Evolutionary conservation across 805 yeast genomes (phyloP).

Genomic region (Suhomyces emberorum): DNA sequence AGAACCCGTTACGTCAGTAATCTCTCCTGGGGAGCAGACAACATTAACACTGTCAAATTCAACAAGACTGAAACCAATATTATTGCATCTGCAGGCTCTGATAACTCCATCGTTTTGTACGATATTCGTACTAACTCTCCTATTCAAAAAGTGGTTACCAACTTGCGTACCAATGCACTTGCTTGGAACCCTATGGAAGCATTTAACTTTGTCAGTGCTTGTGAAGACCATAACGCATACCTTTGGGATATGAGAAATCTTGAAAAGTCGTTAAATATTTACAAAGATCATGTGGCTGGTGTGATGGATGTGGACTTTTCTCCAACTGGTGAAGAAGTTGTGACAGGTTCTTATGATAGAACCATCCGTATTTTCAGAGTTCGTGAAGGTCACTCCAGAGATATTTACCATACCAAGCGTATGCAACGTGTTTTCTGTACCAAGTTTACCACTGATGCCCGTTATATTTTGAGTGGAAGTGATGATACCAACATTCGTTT

Average conservation of each 20-base stretch:
- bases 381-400: conserved; percentile 87
- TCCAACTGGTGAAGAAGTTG: conserved; percentile 96
- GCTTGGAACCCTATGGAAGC: conserved; percentile 99
- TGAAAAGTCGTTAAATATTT: conserved; percentile 75
- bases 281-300: conserved; percentile 94
- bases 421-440: conserved; percentile 93
- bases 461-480: conserved; percentile 83
- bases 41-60: conserved; percentile 75
- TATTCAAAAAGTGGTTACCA: conserved; percentile 82
- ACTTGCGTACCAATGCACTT: conserved; percentile 78
- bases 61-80: conserved; percentile 88
- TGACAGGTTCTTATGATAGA: conserved; percentile 92
- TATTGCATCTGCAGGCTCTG: conserved; percentile 80
- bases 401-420: conserved; percentile 92
- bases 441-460: conserved; percentile 83
- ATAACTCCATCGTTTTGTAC: conserved; percentile 84
- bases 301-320: conserved; percentile 92
- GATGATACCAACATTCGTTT: conserved; percentile 94
- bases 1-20: conserved; percentile 75
- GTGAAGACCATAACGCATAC: conserved; percentile 93
- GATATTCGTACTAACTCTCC: conserved; percentile 91
- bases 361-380: conserved; percentile 78
- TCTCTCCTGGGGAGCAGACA: conserved; percentile 96
- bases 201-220: conserved; percentile 84
- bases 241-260: conserved; percentile 96